Percentiles rank a stretch among this genome's conserved stretches.
phyloP scores from a whole-genome alignment of 2,329 filamentous ascomycete genomes.

The Phyllosticta citrichinensis region DNA sequence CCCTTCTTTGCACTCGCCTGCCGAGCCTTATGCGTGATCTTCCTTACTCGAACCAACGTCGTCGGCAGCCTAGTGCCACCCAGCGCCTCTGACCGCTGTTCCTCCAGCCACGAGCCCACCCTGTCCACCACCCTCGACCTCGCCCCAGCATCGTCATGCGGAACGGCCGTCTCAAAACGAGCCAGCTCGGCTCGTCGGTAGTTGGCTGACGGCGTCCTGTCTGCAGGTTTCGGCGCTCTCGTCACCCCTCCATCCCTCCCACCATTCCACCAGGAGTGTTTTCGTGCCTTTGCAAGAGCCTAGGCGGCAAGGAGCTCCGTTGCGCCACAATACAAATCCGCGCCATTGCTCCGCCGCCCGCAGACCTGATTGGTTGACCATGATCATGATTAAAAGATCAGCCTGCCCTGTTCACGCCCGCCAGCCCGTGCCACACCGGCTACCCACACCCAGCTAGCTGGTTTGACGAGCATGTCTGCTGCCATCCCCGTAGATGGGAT shows the following conservation, averaged over 20 bases:
- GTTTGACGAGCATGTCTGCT: slow-evolving; percentile 11
- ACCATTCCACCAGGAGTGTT: slow-evolving; percentile 9
- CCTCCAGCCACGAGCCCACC: slow-evolving; percentile 9
- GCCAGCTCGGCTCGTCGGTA: not conserved
- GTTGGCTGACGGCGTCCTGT: slow-evolving; percentile 4
- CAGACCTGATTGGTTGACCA: slow-evolving; percentile 18
- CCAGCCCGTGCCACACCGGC: slow-evolving; percentile 24
- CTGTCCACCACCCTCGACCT: not conserved
- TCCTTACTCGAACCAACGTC: slow-evolving; percentile 8
- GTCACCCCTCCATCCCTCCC: slow-evolving; percentile 6
- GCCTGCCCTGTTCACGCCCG: slow-evolving; percentile 22
- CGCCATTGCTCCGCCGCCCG: slow-evolving; percentile 13
- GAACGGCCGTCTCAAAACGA: not conserved
- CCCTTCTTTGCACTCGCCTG: not conserved
- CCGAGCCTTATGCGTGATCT: slow-evolving; percentile 11
- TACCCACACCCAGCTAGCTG: slow-evolving; percentile 10
- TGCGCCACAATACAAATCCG: slow-evolving; percentile 34
- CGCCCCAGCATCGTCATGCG: slow-evolving; percentile 5
- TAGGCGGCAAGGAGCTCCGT: slow-evolving; percentile 28
- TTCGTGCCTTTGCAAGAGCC: slow-evolving; percentile 9
- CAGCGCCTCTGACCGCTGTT: slow-evolving; percentile 8
- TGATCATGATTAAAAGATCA: slow-evolving; percentile 21
- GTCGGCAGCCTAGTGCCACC: slow-evolving; percentile 9
- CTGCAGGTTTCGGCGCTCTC: slow-evolving; percentile 6
- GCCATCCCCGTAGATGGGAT: slow-evolving; percentile 12